Evolutionary conservation across 78 protist species (phyloP).

Genomic region (Dictyostelium citrinum): DNA sequence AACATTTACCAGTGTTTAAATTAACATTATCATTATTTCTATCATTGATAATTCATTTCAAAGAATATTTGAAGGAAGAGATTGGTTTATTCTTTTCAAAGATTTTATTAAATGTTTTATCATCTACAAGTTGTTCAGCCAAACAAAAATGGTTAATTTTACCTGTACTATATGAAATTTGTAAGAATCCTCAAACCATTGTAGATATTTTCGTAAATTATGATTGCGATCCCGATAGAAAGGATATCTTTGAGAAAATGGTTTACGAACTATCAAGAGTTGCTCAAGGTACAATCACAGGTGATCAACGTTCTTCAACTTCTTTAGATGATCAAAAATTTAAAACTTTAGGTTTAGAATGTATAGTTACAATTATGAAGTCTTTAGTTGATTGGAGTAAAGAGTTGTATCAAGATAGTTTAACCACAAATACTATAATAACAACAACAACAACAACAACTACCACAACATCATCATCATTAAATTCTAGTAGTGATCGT

Average conservation of each 20-base stretch:
- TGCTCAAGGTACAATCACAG: slow-evolving; percentile 69
- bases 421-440: not conserved
- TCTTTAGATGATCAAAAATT: slow-evolving; percentile 24
- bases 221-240: slow-evolving; percentile 94
- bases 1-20: slow-evolving; percentile 66
- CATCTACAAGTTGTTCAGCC: slow-evolving; percentile 70
- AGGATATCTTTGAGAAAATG: slow-evolving; percentile 89
- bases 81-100: slow-evolving; percentile 93
- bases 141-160: slow-evolving; percentile 93
- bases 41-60: slow-evolving; percentile 69
- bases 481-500: not conserved
- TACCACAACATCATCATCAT: not conserved
- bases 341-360: slow-evolving; percentile 82
- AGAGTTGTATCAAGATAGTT: slow-evolving; percentile 24
- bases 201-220: slow-evolving; percentile 97
- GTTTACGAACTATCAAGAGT: slow-evolving; percentile 70
- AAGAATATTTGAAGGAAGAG: slow-evolving; percentile 77
- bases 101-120: slow-evolving; percentile 90
- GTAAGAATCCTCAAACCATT: slow-evolving; percentile 91
- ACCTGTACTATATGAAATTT: slow-evolving; percentile 83
- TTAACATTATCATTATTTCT: slow-evolving; percentile 67
- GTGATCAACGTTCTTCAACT: slow-evolving; percentile 1
- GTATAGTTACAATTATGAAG: slow-evolving; percentile 85
- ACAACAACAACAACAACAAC: not conserved
- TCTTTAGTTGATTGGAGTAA: slow-evolving; percentile 88